Evolutionary conservation across 306 rosid species (phyloP), one percentile per base, ranked within the genome.

Genomic region (Prunus kanzakura): DNA sequence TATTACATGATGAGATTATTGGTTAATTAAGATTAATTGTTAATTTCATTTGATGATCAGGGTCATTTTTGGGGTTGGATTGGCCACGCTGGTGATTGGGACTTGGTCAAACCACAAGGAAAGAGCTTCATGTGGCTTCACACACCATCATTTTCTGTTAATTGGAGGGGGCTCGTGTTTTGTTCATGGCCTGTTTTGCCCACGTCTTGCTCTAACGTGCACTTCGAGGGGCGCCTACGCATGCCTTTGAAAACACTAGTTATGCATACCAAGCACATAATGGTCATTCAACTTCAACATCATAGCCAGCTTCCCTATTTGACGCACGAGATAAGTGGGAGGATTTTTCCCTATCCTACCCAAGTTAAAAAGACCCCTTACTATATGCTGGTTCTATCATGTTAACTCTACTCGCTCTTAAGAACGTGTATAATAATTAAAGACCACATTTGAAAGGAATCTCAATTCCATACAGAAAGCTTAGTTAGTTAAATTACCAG

Each of bases 81-180:
- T 95, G 82, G 87, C 93, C 13, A 86, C 76, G 93, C 82, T 95
- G 90, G 99, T 89, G 79, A 92, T 95, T 64, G 99, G 99, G 64
- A 76, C 93, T 4, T 83, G 89, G 91, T 87, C 96, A 61, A 95
- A 95, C 87, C 85, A 87, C 82, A 92, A 82, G 76, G 80, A 93
- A 67, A 82, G 85, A 12, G 87, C 88, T 30, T 89, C 96, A 1
- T 95, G 99, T 80, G 99, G 99, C 27, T 84, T 95, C 76, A 80
- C 96, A 56, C 98, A 92, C 89, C 96, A 92, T 70, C 96, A 95
- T 61, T 90, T 92, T 65, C 90, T 95, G 49, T 95, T 97, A 12
- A 92, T 95, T n/a, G 99, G 97, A 64, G 99, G 99, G 13, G 89
- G 92, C 70, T 66, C 81, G 69, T 92, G 99, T 73, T 92, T 96